Evolutionary conservation across 2,329 filamentous ascomycete genomes (phyloP).

Genomic region (Neopestalotiopsis sp.): DNA sequence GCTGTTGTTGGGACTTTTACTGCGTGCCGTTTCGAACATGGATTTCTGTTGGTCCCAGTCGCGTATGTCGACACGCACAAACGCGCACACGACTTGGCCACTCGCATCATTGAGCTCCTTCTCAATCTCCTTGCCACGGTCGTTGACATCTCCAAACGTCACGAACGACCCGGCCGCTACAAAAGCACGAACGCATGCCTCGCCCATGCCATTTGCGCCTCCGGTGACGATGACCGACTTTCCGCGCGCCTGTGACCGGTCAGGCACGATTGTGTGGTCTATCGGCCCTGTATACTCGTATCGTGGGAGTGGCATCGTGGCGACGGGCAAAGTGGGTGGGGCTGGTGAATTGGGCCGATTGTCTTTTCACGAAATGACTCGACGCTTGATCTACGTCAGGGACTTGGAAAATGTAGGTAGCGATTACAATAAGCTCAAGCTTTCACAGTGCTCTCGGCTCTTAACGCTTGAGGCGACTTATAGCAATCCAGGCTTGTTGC

Average conservation of each 20-base stretch:
- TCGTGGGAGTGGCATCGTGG: conserved; percentile 22
- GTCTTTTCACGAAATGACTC: background rate
- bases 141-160: conserved; percentile 45
- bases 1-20: conserved; percentile 40
- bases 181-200: conserved; percentile 40
- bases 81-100: conserved; percentile 28
- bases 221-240: conserved; percentile 55
- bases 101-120: conserved; percentile 35
- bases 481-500: background rate
- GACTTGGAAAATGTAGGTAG: background rate
- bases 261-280: conserved; percentile 39
- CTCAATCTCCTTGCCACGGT: conserved; percentile 37
- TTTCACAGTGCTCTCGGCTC: background rate
- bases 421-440: too few relatives aligned
- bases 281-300: conserved; percentile 40
- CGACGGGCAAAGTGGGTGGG: background rate
- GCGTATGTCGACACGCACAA: conserved; percentile 47
- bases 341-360: background rate
- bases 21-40: conserved; percentile 45
- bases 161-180: conserved; percentile 43
- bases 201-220: conserved; percentile 49
- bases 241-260: conserved; percentile 41
- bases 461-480: background rate
- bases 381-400: background rate
- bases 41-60: conserved; percentile 47